Conservation (phyloP, 2,329 filamentous ascomycete genomes). For the Trichophyton mentagrophytes region DNA sequence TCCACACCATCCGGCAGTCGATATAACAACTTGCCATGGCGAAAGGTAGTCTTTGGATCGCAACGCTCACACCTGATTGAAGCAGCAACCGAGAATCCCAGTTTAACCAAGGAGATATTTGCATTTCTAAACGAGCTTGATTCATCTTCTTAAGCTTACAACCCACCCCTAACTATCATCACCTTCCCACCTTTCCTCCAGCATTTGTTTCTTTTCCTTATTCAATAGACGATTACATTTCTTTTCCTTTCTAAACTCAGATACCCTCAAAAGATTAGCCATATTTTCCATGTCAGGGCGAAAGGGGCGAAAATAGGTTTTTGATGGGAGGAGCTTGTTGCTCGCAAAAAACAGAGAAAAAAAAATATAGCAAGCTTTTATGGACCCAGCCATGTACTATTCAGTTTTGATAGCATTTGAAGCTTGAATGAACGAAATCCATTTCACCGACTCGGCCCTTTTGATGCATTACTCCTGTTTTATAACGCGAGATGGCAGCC, state of each 20-base stretch:
- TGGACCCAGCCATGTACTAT: background rate
- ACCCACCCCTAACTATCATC: background rate
- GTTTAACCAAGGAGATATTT: constrained; percentile 30
- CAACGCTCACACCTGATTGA: constrained; percentile 28
- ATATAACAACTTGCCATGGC: constrained; percentile 25
- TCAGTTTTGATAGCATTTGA: background rate
- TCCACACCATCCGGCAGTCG: constrained; percentile 15
- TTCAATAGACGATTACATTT: background rate
- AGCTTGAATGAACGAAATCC: background rate
- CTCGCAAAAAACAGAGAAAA: background rate
- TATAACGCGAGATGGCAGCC: background rate
- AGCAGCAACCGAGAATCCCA: constrained; percentile 30
- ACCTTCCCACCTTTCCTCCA: background rate
- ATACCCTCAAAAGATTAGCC: background rate
- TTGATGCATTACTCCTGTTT: background rate
- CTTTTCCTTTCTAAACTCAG: background rate
- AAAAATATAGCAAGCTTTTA: background rate
- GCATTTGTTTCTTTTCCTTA: background rate
- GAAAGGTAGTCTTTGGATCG: constrained; percentile 29
- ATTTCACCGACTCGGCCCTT: background rate
- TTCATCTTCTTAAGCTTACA: constrained; percentile 3
- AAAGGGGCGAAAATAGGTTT: background rate
- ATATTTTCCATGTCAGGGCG: background rate
- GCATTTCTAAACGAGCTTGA: constrained; percentile 31
- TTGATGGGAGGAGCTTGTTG: background rate